Evolutionary conservation across 768 basidiomycete genomes (phyloP).

Genomic region (Leccinum imitatum): DNA sequence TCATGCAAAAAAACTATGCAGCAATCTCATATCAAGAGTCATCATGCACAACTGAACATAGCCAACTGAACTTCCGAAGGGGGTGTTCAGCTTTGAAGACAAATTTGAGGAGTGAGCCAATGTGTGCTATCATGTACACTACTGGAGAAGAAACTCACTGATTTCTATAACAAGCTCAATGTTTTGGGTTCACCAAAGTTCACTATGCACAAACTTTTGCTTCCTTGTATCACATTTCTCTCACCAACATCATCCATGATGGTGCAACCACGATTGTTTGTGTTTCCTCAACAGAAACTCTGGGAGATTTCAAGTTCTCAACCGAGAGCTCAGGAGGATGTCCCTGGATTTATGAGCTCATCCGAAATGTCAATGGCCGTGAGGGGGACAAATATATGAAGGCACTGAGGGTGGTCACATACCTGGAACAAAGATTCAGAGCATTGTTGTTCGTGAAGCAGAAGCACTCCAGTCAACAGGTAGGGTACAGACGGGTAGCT

Average conservation of each 20-base stretch:
- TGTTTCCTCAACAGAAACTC: not conserved
- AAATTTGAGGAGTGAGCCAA: not conserved
- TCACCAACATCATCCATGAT: not conserved
- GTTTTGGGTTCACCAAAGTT: not conserved
- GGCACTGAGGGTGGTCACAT: no score
- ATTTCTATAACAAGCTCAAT: no score
- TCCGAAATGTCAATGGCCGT: no score
- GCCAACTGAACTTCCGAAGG: no score
- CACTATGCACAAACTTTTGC: constrained; percentile 2
- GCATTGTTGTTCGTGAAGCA: constrained; percentile 8
- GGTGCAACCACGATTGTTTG: not conserved
- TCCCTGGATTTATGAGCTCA: not conserved
- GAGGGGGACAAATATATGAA: no score
- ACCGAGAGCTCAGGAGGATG: not conserved
- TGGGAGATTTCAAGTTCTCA: constrained; percentile 2
- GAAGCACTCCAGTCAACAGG: not conserved
- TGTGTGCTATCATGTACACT: not conserved
- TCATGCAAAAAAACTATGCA: no score
- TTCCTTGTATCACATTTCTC: constrained; percentile 15
- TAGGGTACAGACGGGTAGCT: constrained; percentile 19
- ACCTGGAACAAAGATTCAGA: no score
- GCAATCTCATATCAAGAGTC: no score
- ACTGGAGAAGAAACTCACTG: not conserved
- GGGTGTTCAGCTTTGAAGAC: not conserved
- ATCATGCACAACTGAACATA: no score